Base-by-base conservation (phyloP, 2,329 filamentous ascomycete species). In the Pseudogymnoascus sp. region DNA sequence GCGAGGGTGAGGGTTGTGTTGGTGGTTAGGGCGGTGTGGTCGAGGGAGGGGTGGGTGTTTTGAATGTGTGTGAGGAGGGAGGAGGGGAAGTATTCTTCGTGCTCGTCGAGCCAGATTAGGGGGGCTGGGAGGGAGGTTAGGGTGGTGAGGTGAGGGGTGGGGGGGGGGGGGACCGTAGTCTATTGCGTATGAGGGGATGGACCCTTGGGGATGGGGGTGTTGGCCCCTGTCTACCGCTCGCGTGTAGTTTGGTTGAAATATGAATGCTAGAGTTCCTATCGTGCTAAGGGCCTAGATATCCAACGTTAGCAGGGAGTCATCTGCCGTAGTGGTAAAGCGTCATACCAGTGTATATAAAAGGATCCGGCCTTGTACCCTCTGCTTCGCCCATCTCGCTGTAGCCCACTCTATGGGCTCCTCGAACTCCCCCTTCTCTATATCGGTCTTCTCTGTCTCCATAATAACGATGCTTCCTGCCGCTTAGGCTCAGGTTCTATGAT, bases 11-110 rank as follows among this genome's bases (percentile, higher is more conserved):
- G 67, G 5, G 77, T 73, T 3, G 72, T 72, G 3, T 74, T 73
- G 4, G 72, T 38, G 61, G 19, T 47, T 19, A 83, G 71, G 0
- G 68, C 64, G 4, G 73, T 74, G 66, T 75, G 76, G 66, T 80
- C 77, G 19, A 80, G 71, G 62, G 76, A 67, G 3, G 81, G 79
- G 40, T 73, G 74, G 6, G 78, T 80, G 68, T 83, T 75, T 31
- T 72, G 68, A 10, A 83, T 67, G 64, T 82, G 79, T 10, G 75
- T 72, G 35, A 71, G 73, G 26, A 83, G 77, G 65, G 81, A 79
- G 44, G 79, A 80, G 5, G 81, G 81, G 59, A 78, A 76, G 68
- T 80, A 82, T 28, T 71, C 67, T 65, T 83, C 81, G 65, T 75
- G 66, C 26, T 76, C 76, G 66, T 82, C 76, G 8, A 83, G 75